Evolutionary conservation across 2,329 filamentous ascomycete genomes (phyloP), one percentile per base, ranked within the genome.

Genomic region (Phialophora verrucosa): DNA sequence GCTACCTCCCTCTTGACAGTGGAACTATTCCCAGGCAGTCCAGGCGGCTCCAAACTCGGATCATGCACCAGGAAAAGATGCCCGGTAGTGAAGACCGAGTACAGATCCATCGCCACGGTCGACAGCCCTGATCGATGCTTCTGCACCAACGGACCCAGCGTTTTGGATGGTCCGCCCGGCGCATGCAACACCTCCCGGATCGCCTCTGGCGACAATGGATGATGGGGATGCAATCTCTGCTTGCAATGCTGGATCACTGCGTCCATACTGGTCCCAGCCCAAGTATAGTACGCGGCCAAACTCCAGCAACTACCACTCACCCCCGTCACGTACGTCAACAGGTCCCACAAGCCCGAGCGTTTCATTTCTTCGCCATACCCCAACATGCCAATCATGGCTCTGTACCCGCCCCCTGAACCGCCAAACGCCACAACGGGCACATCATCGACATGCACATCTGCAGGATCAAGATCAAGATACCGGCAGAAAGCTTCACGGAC

Each of bases 91-190:
- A 68, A 68, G 6, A 68, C 66, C 11, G 66, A 65, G 55, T 68
- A 68, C 17, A 68, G 51, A 56, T 68, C 66, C 66, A 68, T 68
- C 5, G 66, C 66, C 29, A 68, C 66, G 31, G 66, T 68, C 17
- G 60, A 57, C 14, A 68, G 35, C 0, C 66, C 66, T 49, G 57
- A 53, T 4, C 55, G 62, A 29, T 65, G 66, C 47, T 68, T 68
- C 55, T 68, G 66, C 11, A 68, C 53, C 31, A 68, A 23, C 1
- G 66, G 66, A 25, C 66, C 66, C 1, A 68, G 54, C 32, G 66
- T 68, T 53, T 57, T 63, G 25, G 63, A 42, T 8, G 66, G 58
- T 8, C 66, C 66, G 20, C 59, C 62, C 12, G 58, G 62, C n/a
- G 66, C 42, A 20, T 68, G 59, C 25, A 68, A 50, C 25, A 68